These are phyloP conservation scores for Lentinula lateritia DNA, from an alignment of 768 basidiomycete species.

Conservation along the genomic window DNA sequence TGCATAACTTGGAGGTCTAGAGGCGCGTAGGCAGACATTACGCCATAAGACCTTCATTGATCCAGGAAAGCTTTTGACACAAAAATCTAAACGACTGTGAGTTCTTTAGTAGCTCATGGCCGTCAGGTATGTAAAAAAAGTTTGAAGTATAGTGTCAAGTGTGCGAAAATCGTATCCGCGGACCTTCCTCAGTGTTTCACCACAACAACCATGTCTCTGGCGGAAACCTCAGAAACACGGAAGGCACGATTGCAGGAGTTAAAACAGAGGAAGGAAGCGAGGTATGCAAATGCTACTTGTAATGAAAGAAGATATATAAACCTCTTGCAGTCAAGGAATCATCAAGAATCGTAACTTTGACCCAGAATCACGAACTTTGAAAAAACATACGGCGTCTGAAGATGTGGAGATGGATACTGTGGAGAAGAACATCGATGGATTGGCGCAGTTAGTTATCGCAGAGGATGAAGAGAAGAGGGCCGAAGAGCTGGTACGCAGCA, in stretches of 20 bases:
- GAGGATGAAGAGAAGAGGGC: slow-evolving; percentile 83
- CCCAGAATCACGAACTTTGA: slow-evolving; percentile 75
- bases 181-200: background rate
- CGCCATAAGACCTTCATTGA: slow-evolving; percentile 27
- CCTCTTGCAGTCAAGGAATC: slow-evolving; percentile 35
- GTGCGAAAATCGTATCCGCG: background rate
- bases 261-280: slow-evolving; percentile 65
- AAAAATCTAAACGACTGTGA: background rate
- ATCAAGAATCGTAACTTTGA: slow-evolving; percentile 84
- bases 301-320: background rate
- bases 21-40: slow-evolving; percentile 20
- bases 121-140: background rate
- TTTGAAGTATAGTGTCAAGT: background rate
- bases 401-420: slow-evolving; percentile 74
- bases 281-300: slow-evolving; percentile 24
- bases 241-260: slow-evolving; percentile 79
- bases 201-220: slow-evolving; percentile 49
- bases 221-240: slow-evolving; percentile 72
- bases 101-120: background rate
- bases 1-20: slow-evolving; percentile 9
- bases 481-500: slow-evolving; percentile 74
- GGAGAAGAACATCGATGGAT: slow-evolving; percentile 76
- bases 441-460: slow-evolving; percentile 78
- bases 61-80: background rate
- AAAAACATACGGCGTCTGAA: slow-evolving; percentile 53